Base-by-base conservation (phyloP, 2,329 filamentous ascomycete genomes). In the Nothophoma quercina region DNA sequence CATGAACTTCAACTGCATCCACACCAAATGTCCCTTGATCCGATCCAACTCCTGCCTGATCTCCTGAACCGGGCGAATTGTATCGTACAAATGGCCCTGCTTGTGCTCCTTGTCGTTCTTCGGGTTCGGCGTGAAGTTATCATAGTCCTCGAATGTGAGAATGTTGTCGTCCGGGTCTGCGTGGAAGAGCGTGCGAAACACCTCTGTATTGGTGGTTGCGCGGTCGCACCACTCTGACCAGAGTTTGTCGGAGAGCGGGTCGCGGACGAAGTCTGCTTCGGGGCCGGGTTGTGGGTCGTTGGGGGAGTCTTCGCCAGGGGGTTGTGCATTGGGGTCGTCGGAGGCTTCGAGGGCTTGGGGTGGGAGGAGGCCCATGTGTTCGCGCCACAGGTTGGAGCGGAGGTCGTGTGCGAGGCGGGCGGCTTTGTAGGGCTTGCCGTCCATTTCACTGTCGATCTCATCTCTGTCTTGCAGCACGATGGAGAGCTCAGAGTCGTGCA, bases 1-100 rank as follows among this genome's bases (percentile, higher is more conserved):
- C 69, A 98, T 75, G 71, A 96, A 98, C 36, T 92, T 85, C 66
- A 98, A 74, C n/a, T 92, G 92, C 87, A 96, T 93, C 90, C 91
- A 96, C 6, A 98, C 93, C 32, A 98, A 74, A 78, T 98, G 93
- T 0, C 93, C 93, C 76, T 86, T 88, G 62, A 98, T 85, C 68
- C 88, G 82, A 64, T 91, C 87, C 41, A 98, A 78, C 73, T 93
- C 91, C 60, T 82, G 73, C 13, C 90, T 83, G 6, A 95, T 86
- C 48, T 96, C 88, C 19, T 87, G 80, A 0, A 86, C 83, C 0
- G 67, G 63, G 7, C 63, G 51, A 74, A 88, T 91, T 52, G 85
- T 85, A 71, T 96, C 91, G 65, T 90, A 96, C 53, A 98, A 81
- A 75, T 98, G 95, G 0, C 95, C 93, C 3, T 91, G 78, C 73